Evolutionary conservation across 2,329 filamentous ascomycete genomes (phyloP).

Genomic region (Penicillium sp.): DNA sequence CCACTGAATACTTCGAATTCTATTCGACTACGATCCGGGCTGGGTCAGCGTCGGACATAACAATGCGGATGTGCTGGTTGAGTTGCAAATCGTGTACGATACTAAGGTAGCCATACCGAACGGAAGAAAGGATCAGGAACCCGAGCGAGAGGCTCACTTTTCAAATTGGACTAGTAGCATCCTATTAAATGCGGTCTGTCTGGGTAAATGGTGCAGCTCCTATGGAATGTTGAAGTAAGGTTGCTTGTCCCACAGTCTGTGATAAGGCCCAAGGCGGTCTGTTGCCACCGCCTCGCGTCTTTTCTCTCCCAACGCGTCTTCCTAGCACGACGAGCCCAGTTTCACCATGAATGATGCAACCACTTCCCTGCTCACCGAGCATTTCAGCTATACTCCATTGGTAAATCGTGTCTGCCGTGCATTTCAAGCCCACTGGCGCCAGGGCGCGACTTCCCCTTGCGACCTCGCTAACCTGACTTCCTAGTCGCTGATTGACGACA

Average conservation of each 20-base stretch:
- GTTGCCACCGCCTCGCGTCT: conserved; percentile 16
- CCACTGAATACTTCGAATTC: background rate
- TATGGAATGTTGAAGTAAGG: conserved; percentile 8
- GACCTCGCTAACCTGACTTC: conserved; percentile 15
- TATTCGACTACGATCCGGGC: background rate
- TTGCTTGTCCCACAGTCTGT: background rate
- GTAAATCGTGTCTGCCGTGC: conserved; percentile 53
- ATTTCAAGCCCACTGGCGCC: background rate
- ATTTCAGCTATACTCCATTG: conserved; percentile 90
- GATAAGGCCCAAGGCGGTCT: conserved; percentile 18
- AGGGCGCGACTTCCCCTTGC: conserved; percentile 7
- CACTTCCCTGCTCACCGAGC: conserved; percentile 78
- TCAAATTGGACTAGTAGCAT: background rate
- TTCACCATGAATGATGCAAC: conserved; percentile 46
- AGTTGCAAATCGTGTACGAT: conserved; percentile 4
- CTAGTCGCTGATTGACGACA: conserved; percentile 91
- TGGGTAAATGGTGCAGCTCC: background rate
- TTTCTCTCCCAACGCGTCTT: conserved; percentile 14
- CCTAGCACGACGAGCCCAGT: conserved; percentile 5
- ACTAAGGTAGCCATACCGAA: background rate
- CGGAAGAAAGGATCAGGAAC: background rate
- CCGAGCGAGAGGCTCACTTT: background rate
- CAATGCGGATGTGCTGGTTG: conserved; percentile 1
- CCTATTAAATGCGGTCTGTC: background rate
- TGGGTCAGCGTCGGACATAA: background rate